A percentile compares a stretch with the other conserved stretches of the same genome.
phyloP scores from a whole-genome alignment of 305 asterid genomes.

The Lippia alba region DNA sequence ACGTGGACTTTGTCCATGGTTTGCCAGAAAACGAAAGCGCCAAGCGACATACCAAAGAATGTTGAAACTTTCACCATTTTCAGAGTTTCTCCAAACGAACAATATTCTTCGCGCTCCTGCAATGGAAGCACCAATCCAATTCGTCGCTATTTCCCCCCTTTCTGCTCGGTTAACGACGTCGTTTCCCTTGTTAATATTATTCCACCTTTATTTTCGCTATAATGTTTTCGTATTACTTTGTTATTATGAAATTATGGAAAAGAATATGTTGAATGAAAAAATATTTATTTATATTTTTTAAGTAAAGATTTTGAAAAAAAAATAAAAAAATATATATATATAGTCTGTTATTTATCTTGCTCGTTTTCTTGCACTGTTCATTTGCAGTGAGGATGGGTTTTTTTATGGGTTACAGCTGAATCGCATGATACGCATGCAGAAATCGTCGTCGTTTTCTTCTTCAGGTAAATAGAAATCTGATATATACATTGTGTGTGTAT shows the following conservation, averaged over 20 bases:
- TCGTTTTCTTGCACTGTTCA: not conserved
- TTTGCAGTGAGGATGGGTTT: not conserved
- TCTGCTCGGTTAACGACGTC: constrained; percentile 9
- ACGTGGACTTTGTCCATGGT: constrained; percentile 82
- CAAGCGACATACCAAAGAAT: constrained; percentile 69
- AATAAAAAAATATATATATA: no score
- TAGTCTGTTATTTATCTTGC: no score
- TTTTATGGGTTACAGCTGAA: constrained; percentile 1
- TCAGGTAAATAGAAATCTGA: not conserved
- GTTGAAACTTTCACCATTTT: constrained; percentile 75
- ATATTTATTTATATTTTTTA: no score
- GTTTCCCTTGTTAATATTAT: no score
- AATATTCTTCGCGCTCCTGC: not conserved
- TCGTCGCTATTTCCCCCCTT: constrained; percentile 25
- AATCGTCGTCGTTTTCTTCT: not conserved
- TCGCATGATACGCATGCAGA: not conserved
- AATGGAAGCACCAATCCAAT: constrained; percentile 13
- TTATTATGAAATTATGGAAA: no score
- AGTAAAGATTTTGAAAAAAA: no score
- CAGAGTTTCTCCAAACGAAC: constrained; percentile 27
- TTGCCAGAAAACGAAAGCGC: constrained; percentile 78
- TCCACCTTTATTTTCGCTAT: no score
- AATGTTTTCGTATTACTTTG: no score
- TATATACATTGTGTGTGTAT: no score
- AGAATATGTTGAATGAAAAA: no score